Percentiles rank a stretch among this genome's conserved stretches.
Conservation (phyloP, 306 rosid genomes). For the Vigna hirtella region DNA sequence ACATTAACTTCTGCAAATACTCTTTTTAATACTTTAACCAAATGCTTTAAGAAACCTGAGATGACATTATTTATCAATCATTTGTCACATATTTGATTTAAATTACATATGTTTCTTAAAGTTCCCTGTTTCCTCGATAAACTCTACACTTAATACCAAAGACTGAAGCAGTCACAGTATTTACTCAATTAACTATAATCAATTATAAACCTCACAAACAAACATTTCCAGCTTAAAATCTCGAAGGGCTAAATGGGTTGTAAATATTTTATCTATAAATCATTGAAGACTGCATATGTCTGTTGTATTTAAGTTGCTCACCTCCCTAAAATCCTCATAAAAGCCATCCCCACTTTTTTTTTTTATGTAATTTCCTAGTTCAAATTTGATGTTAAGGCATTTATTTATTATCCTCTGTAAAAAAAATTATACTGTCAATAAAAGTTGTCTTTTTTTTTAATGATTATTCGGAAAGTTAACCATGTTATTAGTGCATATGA, state of each 20-base stretch:
- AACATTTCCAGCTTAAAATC: constrained; percentile 41
- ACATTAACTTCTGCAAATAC: too few species aligned
- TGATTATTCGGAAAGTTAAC: too few species aligned
- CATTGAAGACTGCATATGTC: constrained; percentile 24
- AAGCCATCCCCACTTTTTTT: constrained; percentile 26
- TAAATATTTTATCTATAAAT: constrained; percentile 41
- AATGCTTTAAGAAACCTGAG: too few species aligned
- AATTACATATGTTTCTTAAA: constrained; percentile 3
- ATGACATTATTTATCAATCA: too few species aligned
- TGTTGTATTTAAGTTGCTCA: constrained; percentile 13
- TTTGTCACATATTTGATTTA: not conserved
- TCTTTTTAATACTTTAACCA: too few species aligned
- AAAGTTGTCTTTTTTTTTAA: too few species aligned
- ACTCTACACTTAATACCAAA: constrained; percentile 42
- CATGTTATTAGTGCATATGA: too few species aligned
- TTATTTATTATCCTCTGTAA: not conserved
- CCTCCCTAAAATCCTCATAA: constrained; percentile 36
- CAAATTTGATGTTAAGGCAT: not conserved
- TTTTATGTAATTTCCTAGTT: not conserved
- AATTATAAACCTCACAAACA: constrained; percentile 27
- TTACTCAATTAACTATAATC: constrained; percentile 43
- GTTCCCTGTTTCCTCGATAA: constrained; percentile 36
- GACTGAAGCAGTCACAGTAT: not conserved
- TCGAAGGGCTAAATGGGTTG: constrained; percentile 38
- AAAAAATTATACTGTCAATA: too few species aligned